Base-by-base conservation (phyloP, 495 filamentous ascomycete genomes). In the Daldinia vernicosa region DNA sequence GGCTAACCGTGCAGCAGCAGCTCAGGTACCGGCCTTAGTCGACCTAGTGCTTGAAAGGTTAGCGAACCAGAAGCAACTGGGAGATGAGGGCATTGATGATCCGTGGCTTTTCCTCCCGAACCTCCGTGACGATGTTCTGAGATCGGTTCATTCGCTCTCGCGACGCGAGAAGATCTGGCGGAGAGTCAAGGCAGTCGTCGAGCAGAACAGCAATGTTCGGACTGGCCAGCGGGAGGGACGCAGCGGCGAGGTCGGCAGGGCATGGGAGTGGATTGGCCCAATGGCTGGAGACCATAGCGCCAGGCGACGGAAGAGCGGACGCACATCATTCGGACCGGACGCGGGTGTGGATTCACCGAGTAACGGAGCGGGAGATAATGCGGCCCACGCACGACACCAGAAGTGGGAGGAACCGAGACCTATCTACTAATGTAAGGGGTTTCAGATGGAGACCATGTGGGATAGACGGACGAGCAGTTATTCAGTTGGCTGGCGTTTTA, bases 211-310 rank as follows among this genome's bases (percentile, higher is more conserved):
- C 59, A 99, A 99, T 74, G 92, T 99, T 7, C 87, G 95, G 35
- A 91, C 92, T 0, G 89, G 91, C 26, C 91, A 95, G 64, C 85
- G 94, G 22, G 94, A 98, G 80, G 86, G 90, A 45, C 84, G 89
- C 54, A 91, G 86, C 69, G 95, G 95, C 17, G 95, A 99, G 76
- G 88, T 98, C 57, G 89, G 91, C 14, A 86, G 93, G 53, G 90
- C 92, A 17, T 99, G 95, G 95, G 95, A 97, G 77, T 99, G 95
- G 95, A 94, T 97, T 76, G 95, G 95, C 0, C 85, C 88, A 8
- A 80, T 67, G 30, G 77, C 80, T 26, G 78, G 82, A 24, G 85
- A 84, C 19, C 78, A 76, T 11, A 78, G 79, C 37, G 82, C 83
- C 14, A 77, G 81, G 50, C 78, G 83, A 27, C 76, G 85, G 61